phyloP scores from a whole-genome alignment of 2,329 filamentous ascomycete species.

The Neofusicoccum sp. region DNA sequence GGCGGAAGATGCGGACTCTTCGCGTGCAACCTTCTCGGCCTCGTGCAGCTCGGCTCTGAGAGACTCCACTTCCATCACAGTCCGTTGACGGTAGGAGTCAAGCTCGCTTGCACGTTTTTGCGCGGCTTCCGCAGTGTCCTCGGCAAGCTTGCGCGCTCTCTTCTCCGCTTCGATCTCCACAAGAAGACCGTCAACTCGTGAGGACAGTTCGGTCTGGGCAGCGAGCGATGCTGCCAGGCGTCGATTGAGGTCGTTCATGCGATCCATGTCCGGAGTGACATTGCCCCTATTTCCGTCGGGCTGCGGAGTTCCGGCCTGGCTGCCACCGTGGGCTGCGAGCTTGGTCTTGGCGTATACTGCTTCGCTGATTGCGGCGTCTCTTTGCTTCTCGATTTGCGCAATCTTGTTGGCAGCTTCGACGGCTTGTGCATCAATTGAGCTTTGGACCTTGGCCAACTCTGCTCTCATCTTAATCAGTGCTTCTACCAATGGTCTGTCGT shows the following conservation, averaged over 20 bases:
- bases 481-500: slow-evolving; percentile 89
- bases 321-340: slow-evolving; percentile 77
- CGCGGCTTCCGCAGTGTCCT: slow-evolving; percentile 82
- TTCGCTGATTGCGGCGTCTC: slow-evolving; percentile 91
- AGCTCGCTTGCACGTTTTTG: slow-evolving; percentile 83
- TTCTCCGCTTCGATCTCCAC: slow-evolving; percentile 79
- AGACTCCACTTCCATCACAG: slow-evolving; percentile 80
- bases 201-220: slow-evolving; percentile 77
- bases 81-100: slow-evolving; percentile 80
- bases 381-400: slow-evolving; percentile 90
- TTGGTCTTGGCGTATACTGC: slow-evolving; percentile 95
- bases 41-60: slow-evolving; percentile 84
- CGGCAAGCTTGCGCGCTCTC: slow-evolving; percentile 78
- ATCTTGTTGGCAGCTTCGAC: slow-evolving; percentile 84
- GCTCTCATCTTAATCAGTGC: slow-evolving; percentile 88
- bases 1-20: slow-evolving; percentile 75
- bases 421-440: slow-evolving; percentile 85
- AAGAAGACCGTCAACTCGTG: slow-evolving; percentile 69
- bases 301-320: slow-evolving; percentile 60
- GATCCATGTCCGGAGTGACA: slow-evolving; percentile 64
- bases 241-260: slow-evolving; percentile 73
- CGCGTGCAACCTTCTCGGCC: slow-evolving; percentile 74
- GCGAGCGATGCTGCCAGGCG: slow-evolving; percentile 82
- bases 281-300: slow-evolving; percentile 59
- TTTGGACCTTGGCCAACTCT: slow-evolving; percentile 87